phyloP scores from a whole-genome alignment of 2,329 filamentous ascomycete genomes.

The Domatiomyces globalis region DNA sequence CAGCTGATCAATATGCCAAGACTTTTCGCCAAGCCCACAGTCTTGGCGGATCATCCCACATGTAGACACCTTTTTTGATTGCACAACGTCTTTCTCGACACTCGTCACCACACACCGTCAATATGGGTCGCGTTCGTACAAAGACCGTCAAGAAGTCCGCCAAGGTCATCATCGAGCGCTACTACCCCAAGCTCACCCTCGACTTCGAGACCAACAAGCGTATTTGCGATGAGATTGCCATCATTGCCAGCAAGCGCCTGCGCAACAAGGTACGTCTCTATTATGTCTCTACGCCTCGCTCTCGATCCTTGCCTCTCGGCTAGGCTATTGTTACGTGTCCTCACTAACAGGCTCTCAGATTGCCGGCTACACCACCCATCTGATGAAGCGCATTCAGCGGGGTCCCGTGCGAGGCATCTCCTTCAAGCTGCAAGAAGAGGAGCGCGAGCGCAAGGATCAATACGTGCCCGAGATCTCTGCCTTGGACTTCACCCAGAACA shows the following conservation, averaged over 20 bases:
- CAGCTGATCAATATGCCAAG: background rate
- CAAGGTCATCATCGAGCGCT: constrained; percentile 99
- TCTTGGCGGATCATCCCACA: background rate
- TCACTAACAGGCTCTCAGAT: constrained; percentile 42
- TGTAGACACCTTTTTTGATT: background rate
- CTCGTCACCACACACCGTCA: constrained; percentile 21
- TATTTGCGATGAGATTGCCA: constrained; percentile 99
- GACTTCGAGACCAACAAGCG: constrained; percentile 99
- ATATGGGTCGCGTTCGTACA: constrained; percentile 37
- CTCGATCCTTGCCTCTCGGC: background rate
- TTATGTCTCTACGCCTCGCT: background rate
- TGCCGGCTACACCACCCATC: constrained; percentile 93
- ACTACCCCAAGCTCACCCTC: constrained; percentile 94
- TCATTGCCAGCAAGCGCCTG: constrained; percentile 97
- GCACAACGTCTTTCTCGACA: background rate
- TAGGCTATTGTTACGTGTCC: background rate
- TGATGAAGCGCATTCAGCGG: constrained; percentile 99
- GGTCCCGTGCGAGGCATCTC: constrained; percentile 99
- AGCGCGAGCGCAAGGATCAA: constrained; percentile 99
- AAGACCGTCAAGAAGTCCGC: constrained; percentile 69
- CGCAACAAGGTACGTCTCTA: constrained; percentile 73
- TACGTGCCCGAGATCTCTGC: constrained; percentile 98
- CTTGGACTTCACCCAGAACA: constrained; percentile 92
- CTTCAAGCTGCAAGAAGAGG: constrained; percentile 99
- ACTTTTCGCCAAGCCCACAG: background rate